Conservation (phyloP, 1,284 basidiomycete species). For the Erythrobasidium hasegawianum region DNA sequence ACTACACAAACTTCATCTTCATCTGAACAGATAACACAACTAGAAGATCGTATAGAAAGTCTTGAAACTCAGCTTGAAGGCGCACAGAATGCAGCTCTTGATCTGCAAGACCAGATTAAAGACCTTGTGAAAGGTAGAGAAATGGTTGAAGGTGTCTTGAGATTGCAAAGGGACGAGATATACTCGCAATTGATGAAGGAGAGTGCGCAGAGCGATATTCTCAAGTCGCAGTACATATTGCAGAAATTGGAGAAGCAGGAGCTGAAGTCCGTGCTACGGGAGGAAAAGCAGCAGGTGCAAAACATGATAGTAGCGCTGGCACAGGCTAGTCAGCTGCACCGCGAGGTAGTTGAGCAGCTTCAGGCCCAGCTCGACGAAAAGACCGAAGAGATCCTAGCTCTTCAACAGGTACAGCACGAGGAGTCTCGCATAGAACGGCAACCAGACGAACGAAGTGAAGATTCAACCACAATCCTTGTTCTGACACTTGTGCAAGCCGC, state of each 20-base stretch:
- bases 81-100: conserved; percentile 5
- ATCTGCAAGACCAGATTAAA: not conserved
- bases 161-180: not conserved
- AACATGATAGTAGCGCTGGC: not conserved
- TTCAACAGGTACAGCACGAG: not conserved
- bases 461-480: not conserved
- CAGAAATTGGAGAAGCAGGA: not conserved
- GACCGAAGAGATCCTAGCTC: not conserved
- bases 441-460: not conserved
- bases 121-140: not conserved
- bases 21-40: not conserved
- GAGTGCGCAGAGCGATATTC: not conserved
- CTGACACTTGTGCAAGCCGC: not conserved
- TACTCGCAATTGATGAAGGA: not conserved
- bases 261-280: not conserved
- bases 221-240: not conserved
- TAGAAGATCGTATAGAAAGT: not conserved
- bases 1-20: no score
- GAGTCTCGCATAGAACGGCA: no score
- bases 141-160: not conserved
- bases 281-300: not conserved
- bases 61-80: conserved; percentile 6
- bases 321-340: not conserved
- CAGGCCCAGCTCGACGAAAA: not conserved
- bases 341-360: not conserved